Conservation (phyloP, 2,329 filamentous ascomycete genomes). For the Sclerotiophoma versabilis region DNA sequence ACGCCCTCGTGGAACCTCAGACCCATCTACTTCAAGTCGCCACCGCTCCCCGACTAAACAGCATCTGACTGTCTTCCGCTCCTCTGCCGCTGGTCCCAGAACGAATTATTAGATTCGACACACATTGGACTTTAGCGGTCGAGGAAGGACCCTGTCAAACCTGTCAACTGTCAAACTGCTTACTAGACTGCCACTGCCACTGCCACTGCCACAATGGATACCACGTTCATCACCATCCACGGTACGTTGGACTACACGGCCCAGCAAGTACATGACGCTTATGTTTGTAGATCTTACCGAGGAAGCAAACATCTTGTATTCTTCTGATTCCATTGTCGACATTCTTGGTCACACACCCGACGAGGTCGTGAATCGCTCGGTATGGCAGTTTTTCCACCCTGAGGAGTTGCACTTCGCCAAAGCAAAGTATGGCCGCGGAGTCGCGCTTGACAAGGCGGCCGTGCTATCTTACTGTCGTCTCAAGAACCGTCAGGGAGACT, state of each 20-base stretch:
- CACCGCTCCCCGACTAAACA: slow-evolving; percentile 18
- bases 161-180: not conserved
- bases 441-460: slow-evolving; percentile 82
- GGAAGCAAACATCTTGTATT: slow-evolving; percentile 82
- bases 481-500: slow-evolving; percentile 70
- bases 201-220: slow-evolving; percentile 61
- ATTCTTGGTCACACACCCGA: slow-evolving; percentile 81
- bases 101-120: slow-evolving; percentile 51
- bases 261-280: slow-evolving; percentile 4
- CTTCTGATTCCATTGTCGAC: slow-evolving; percentile 82
- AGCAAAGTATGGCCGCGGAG: slow-evolving; percentile 73
- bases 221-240: slow-evolving; percentile 91
- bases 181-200: not conserved
- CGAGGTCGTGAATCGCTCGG: slow-evolving; percentile 77
- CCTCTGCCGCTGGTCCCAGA: slow-evolving; percentile 37
- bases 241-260: slow-evolving; percentile 60
- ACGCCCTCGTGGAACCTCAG: slow-evolving; percentile 31
- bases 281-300: slow-evolving; percentile 68
- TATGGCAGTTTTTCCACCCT: slow-evolving; percentile 86
- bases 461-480: slow-evolving; percentile 82
- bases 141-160: slow-evolving; percentile 16
- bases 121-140: slow-evolving; percentile 33
- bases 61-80: slow-evolving; percentile 16
- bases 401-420: slow-evolving; percentile 80
- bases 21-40: slow-evolving; percentile 29